A percentile compares a stretch with the other conserved stretches of the same genome.
Evolutionary conservation across 192 early-diverging fungal genomes (phyloP).

Genomic region (Podila horticola): DNA sequence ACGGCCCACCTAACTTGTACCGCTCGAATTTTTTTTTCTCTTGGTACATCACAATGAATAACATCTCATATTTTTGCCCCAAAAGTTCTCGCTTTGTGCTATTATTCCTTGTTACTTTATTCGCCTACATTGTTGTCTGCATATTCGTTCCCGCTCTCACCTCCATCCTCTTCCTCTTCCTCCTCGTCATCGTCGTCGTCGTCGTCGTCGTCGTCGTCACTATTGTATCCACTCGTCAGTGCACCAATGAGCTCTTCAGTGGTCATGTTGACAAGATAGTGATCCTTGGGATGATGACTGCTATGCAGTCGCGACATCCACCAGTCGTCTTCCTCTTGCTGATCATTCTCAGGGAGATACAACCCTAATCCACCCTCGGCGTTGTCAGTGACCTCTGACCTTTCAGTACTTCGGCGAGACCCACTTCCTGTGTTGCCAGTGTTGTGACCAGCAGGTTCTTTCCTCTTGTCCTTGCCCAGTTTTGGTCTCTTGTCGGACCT

Average conservation of each 20-base stretch:
- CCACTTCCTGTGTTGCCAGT: too few species aligned
- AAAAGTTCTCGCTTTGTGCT: too few species aligned
- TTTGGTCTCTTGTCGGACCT: too few species aligned
- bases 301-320: slow-evolving; percentile 46
- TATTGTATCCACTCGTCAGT: slow-evolving; percentile 38
- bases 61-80: too few species aligned
- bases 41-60: too few species aligned
- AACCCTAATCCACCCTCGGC: not conserved
- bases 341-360: not conserved
- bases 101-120: too few species aligned
- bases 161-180: not conserved
- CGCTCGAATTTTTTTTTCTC: too few species aligned
- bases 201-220: slow-evolving; percentile 37
- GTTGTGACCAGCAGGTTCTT: too few species aligned
- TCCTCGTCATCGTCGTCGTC: slow-evolving; percentile 17
- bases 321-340: slow-evolving; percentile 35
- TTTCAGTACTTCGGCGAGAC: too few species aligned
- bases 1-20: too few species aligned
- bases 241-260: slow-evolving; percentile 47
- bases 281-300: slow-evolving; percentile 40
- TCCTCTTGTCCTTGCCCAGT: too few species aligned
- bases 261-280: slow-evolving; percentile 44
- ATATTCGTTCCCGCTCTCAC: not conserved
- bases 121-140: not conserved
- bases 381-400: not conserved